Percentiles rank a stretch among this genome's conserved stretches.
Conservation (phyloP, 345 rosid genomes). For the Brassica incana region DNA sequence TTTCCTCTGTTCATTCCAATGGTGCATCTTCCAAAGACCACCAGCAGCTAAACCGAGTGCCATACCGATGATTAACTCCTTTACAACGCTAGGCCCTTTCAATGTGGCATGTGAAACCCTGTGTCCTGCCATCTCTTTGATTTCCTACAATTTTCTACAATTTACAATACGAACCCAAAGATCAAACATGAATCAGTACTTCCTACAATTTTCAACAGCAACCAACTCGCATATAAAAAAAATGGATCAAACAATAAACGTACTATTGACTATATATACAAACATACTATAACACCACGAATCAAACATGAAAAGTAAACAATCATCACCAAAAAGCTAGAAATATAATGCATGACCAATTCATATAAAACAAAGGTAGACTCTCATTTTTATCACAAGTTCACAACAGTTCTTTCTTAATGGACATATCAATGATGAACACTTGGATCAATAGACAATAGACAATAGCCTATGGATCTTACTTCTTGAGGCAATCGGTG, state of each 20-base stretch:
- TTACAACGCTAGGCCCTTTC: not conserved
- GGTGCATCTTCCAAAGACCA: not conserved
- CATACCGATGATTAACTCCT: not conserved
- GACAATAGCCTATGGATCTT: not conserved
- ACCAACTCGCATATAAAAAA: not conserved
- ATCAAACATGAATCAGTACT: not conserved
- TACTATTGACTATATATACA: not conserved
- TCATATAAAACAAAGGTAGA: not conserved
- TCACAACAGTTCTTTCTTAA: not conserved
- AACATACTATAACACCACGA: not conserved
- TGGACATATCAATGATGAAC: not conserved
- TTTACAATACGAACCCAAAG: not conserved
- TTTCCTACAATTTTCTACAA: not conserved
- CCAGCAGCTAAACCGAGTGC: not conserved
- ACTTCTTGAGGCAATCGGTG: not conserved
- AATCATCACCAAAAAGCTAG: not conserved
- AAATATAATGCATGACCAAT: not conserved
- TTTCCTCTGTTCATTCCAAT: not conserved
- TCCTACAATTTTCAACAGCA: not conserved
- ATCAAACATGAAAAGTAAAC: not conserved
- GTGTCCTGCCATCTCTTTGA: not conserved
- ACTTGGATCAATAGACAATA: not conserved
- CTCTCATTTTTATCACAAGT: not conserved
- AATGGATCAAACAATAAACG: not conserved
- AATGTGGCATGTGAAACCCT: not conserved